These are phyloP conservation scores for Penicillium verrucosum DNA, from an alignment of 2,329 filamentous ascomycete species.

Conservation along the genomic window DNA sequence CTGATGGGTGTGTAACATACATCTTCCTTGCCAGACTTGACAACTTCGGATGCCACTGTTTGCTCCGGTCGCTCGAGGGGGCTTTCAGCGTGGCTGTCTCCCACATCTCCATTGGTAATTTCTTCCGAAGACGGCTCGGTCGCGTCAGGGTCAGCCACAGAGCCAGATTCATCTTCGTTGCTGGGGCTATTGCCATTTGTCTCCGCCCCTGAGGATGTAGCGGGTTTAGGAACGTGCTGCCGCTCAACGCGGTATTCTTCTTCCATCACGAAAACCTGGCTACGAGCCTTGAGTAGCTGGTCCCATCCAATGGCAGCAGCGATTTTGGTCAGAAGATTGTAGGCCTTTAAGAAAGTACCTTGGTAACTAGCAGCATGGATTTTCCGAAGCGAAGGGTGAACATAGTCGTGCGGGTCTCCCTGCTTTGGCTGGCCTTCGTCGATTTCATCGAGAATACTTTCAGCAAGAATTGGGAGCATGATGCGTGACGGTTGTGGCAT, in stretches of 20 bases:
- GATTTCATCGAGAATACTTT: constrained; percentile 91
- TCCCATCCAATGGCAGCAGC: constrained; percentile 98
- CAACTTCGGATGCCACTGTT: constrained; percentile 71
- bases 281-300: constrained; percentile 87
- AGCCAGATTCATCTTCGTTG: constrained; percentile 26
- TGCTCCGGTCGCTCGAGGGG: constrained; percentile 75
- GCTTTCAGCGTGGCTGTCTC: constrained; percentile 28
- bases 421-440: constrained; percentile 76
- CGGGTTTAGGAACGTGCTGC: constrained; percentile 64
- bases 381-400: constrained; percentile 81
- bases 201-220: constrained; percentile 58
- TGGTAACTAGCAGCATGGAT: constrained; percentile 86
- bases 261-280: constrained; percentile 98
- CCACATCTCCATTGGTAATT: constrained; percentile 32
- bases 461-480: constrained; percentile 78
- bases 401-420: constrained; percentile 74
- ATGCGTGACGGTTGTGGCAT: constrained; percentile 92
- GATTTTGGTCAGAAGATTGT: constrained; percentile 90
- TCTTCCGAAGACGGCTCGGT: constrained; percentile 25
- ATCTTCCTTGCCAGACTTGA: constrained; percentile 71
- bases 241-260: constrained; percentile 89
- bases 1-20: constrained; percentile 43
- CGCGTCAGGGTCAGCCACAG: constrained; percentile 20
- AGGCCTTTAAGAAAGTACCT: constrained; percentile 93
- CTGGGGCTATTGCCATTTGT: constrained; percentile 35